phyloP scores from a whole-genome alignment of 106 monocot species.

The Dioscorea alata region DNA sequence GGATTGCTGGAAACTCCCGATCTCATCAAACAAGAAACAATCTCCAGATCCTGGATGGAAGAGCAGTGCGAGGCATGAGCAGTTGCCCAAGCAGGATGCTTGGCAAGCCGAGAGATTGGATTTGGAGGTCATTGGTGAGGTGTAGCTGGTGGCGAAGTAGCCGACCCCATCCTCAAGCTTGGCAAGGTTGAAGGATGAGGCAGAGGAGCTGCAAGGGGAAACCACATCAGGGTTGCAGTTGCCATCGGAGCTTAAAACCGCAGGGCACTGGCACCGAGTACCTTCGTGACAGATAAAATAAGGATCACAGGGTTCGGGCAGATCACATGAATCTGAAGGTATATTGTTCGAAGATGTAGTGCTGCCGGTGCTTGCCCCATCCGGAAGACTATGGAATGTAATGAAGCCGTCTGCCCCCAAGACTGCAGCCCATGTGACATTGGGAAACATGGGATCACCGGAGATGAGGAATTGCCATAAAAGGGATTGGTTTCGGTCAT shows the following conservation, averaged over 20 bases:
- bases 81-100: constrained; percentile 43
- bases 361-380: neutral
- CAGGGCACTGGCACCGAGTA: constrained; percentile 46
- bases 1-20: constrained; percentile 50
- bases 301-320: constrained; percentile 41
- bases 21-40: constrained; percentile 60
- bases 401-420: constrained; percentile 38
- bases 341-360: constrained; percentile 8
- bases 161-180: constrained; percentile 53
- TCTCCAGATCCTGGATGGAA: constrained; percentile 25
- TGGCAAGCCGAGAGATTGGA: constrained; percentile 36
- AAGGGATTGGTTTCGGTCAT: constrained; percentile 22
- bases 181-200: constrained; percentile 19
- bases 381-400: constrained; percentile 30
- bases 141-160: constrained; percentile 50
- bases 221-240: constrained; percentile 31
- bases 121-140: constrained; percentile 13
- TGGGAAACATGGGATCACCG: neutral
- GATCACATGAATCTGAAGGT: constrained; percentile 33
- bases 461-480: constrained; percentile 29
- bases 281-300: constrained; percentile 45
- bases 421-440: constrained; percentile 24
- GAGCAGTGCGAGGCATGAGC: constrained; percentile 69
- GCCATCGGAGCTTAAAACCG: constrained; percentile 14
- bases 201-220: constrained; percentile 24